Base-by-base conservation (phyloP, 1,284 basidiomycete species). In the Bjerkandera adusta region DNA sequence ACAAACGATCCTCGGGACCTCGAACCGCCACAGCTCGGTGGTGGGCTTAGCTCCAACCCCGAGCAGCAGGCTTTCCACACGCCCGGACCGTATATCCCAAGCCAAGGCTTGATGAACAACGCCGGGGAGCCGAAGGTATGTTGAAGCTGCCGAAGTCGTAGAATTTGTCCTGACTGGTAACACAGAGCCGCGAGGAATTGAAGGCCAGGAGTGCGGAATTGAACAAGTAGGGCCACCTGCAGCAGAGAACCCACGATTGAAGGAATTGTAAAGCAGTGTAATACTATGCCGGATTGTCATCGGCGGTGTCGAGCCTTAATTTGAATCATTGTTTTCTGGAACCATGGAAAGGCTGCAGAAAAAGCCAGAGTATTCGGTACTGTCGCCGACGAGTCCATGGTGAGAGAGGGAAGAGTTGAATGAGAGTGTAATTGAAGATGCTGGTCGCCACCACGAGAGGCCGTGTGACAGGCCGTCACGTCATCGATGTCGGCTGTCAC, bases 1-100 rank as follows among this genome's bases (percentile, higher is more conserved):
- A 64, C 70, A 11, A 78, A 79, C 51, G 67, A 79, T 55, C 76
- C 76, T 1, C 62, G 67, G 16, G 76, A 77, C 53, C 65, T 77
- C 42, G 61, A 68, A 50, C 65, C 63, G 12, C 60, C 66, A 20
- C 65, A 70, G 52, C 60, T 61, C 2, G 70, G 65, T n/a, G 65
- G 63, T 3, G 72, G 70, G 3, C 54, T 71, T 46, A 70, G 63
- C 50, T 59, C 54, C 44, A 61, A 63, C 46, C 61, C 58, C 2
- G 59, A 61, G 49, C 41, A 52, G 7, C 59, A 59, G 37, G 69
- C 69, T n/a, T 68, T 70, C 60, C 67, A 72, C 41, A 54, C 36
- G 25, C 47, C 49, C 20, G 73, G 65, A 25, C 73, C 73, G 11
- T 57, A 70, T 45, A 55, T 73, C 36, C 73, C 69, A 4, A 51